Evolutionary conservation across 768 basidiomycete genomes (phyloP).

Genomic region (Sistotremastrum niveocremeum): DNA sequence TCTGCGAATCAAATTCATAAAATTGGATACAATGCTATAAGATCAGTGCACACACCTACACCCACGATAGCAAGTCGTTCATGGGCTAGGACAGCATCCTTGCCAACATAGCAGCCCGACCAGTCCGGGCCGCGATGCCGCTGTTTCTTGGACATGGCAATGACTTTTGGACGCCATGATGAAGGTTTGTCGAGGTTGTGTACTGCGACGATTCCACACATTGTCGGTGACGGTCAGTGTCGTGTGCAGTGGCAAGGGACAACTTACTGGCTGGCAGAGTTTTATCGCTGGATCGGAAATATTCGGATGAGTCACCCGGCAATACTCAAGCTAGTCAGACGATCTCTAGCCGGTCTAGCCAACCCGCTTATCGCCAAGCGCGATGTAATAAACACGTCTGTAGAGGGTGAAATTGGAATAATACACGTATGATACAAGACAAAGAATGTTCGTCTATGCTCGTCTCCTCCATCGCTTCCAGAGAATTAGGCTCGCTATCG

Average conservation of each 20-base stretch:
- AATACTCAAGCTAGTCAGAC: too few species aligned
- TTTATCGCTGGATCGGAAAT: too few species aligned
- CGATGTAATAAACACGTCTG: too few species aligned
- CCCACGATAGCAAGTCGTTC: slow-evolving; percentile 97
- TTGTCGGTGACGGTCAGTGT: slow-evolving; percentile 17
- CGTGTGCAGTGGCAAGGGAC: background rate
- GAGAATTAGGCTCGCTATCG: slow-evolving; percentile 31
- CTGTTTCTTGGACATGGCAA: slow-evolving; percentile 79
- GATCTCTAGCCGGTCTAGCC: too few species aligned
- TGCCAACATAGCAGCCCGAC: slow-evolving; percentile 89
- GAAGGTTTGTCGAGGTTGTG: slow-evolving; percentile 67
- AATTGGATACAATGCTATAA: background rate
- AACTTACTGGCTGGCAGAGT: background rate
- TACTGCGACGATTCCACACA: slow-evolving; percentile 89
- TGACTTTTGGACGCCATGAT: slow-evolving; percentile 54
- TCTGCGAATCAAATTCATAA: slow-evolving; percentile 33
- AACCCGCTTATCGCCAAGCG: too few species aligned
- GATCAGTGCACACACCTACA: slow-evolving; percentile 52
- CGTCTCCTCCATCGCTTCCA: slow-evolving; percentile 53
- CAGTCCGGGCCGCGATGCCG: slow-evolving; percentile 97
- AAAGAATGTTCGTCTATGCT: slow-evolving; percentile 21
- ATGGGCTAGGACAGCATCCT: slow-evolving; percentile 74
- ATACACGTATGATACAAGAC: too few species aligned
- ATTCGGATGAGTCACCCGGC: too few species aligned
- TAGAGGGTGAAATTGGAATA: too few species aligned